Conservation (phyloP, 768 basidiomycete species). For the Leccinum disarticulatum region DNA sequence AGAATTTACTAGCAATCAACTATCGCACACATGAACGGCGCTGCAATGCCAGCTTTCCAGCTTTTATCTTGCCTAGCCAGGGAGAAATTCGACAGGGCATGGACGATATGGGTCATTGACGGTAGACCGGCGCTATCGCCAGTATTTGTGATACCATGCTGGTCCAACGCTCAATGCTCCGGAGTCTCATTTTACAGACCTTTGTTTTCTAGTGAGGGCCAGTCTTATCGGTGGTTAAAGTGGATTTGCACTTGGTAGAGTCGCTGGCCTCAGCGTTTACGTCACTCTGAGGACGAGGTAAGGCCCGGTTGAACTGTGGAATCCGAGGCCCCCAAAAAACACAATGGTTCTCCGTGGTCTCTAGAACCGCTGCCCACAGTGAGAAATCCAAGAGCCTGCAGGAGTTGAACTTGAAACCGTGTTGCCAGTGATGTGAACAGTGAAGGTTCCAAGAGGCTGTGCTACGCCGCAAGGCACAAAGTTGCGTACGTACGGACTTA, state of each 20-base stretch:
- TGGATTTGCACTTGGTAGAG: not conserved
- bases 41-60: too few relatives aligned
- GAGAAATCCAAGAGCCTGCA: not conserved
- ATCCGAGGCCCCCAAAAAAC: not conserved
- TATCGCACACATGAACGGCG: not conserved
- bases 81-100: not conserved
- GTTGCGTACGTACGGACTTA: too few relatives aligned
- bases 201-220: not conserved
- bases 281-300: not conserved
- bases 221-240: too few relatives aligned
- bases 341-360: not conserved
- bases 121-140: too few relatives aligned
- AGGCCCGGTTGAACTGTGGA: not conserved
- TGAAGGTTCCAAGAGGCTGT: not conserved
- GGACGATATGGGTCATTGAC: too few relatives aligned
- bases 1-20: not conserved
- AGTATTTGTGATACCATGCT: not conserved
- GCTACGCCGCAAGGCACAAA: not conserved
- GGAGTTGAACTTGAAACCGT: too few relatives aligned
- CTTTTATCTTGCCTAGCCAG: too few relatives aligned
- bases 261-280: too few relatives aligned
- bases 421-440: too few relatives aligned
- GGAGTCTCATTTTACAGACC: not conserved
- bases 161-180: not conserved
- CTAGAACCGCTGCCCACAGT: not conserved